Conservation (phyloP, 495 filamentous ascomycete species). For the Pyrenula massariospora region DNA sequence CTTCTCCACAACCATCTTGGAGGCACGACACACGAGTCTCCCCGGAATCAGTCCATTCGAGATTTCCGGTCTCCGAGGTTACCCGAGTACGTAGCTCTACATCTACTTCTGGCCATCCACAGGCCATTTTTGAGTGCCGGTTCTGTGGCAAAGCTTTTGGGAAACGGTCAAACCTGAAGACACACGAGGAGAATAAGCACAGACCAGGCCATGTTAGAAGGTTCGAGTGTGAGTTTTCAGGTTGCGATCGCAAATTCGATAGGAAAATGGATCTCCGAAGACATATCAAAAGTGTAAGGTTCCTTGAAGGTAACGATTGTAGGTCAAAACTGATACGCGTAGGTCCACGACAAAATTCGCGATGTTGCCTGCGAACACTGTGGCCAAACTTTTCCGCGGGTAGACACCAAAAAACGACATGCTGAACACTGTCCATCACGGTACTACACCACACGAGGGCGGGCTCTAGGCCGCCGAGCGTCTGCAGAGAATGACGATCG, state of each 20-base stretch:
- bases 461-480: neutral
- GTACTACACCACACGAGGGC: neutral
- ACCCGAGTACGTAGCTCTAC: conserved; percentile 4
- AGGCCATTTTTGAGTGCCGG: conserved; percentile 67
- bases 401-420: neutral
- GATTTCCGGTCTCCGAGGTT: conserved; percentile 6
- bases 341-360: neutral
- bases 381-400: neutral
- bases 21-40: neutral
- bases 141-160: conserved; percentile 74
- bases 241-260: conserved; percentile 33
- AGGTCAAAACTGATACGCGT: neutral
- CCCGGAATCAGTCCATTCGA: neutral
- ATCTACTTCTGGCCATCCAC: conserved; percentile 5
- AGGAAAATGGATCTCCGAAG: conserved; percentile 75
- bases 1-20: neutral
- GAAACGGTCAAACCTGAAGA: conserved; percentile 86
- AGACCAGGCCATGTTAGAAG: conserved; percentile 39
- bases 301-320: neutral
- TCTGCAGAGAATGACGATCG: neutral
- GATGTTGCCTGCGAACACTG: neutral
- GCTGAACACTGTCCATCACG: neutral
- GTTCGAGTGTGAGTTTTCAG: conserved; percentile 35
- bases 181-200: conserved; percentile 65
- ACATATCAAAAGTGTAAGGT: conserved; percentile 66